Percentiles rank a stretch among this genome's conserved stretches.
phyloP scores from a whole-genome alignment of 257 asterid species.

The Solanum lignicaule region DNA sequence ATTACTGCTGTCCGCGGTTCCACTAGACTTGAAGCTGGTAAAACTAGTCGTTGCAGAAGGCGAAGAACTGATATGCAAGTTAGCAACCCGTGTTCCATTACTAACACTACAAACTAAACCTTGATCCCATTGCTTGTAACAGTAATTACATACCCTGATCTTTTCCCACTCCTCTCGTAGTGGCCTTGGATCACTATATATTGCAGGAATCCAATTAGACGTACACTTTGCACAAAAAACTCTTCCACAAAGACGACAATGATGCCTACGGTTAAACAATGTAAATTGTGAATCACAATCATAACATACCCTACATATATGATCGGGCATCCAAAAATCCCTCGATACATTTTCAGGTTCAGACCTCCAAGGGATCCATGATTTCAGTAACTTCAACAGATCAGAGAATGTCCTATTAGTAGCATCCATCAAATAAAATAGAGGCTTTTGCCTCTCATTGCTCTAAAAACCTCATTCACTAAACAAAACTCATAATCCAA shows the following conservation, averaged over 20 bases:
- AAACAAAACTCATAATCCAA: slow-evolving; percentile 22
- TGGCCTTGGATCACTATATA: slow-evolving; percentile 17
- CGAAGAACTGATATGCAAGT: slow-evolving; percentile 38
- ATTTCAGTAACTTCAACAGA: slow-evolving; percentile 47
- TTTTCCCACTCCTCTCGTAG: slow-evolving; percentile 55
- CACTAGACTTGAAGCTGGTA: slow-evolving; percentile 72
- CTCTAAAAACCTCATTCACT: slow-evolving; percentile 58
- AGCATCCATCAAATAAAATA: slow-evolving; percentile 42
- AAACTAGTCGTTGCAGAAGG: slow-evolving; percentile 59
- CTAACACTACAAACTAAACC: slow-evolving; percentile 19
- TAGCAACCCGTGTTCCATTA: slow-evolving; percentile 33
- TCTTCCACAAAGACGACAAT: slow-evolving; percentile 86
- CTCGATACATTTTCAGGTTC: slow-evolving; percentile 74
- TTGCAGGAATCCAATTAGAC: slow-evolving; percentile 59
- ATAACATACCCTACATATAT: slow-evolving; percentile 91
- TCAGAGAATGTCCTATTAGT: slow-evolving; percentile 38
- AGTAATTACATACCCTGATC: slow-evolving; percentile 75
- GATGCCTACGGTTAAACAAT: slow-evolving; percentile 86
- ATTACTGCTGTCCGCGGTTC: slow-evolving; percentile 59
- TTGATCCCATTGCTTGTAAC: slow-evolving; percentile 69
- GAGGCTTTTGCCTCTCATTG: slow-evolving; percentile 49
- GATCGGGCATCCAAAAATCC: slow-evolving; percentile 99
- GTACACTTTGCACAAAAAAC: slow-evolving; percentile 87
- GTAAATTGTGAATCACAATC: slow-evolving; percentile 89
- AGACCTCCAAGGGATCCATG: slow-evolving; percentile 76